Conservation (phyloP, 306 rosid genomes). For the Neltuma alba region DNA sequence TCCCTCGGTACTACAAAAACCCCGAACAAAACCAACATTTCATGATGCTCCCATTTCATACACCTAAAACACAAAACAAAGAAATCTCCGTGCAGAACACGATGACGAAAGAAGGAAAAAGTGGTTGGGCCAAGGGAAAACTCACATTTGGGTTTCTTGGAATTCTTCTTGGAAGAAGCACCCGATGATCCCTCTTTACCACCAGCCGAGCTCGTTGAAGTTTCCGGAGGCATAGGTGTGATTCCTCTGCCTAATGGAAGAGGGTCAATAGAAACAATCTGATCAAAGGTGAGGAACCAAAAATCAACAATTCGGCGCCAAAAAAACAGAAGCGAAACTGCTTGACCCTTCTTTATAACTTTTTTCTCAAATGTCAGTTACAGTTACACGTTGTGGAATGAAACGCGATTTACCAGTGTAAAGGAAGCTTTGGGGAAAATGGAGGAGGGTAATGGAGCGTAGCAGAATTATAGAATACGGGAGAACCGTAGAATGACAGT, state of each 20-base stretch:
- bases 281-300: slow-evolving; percentile 8
- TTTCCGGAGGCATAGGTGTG: slow-evolving; percentile 33
- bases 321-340: not conserved
- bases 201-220: slow-evolving; percentile 30
- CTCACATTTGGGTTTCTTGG: slow-evolving; percentile 45
- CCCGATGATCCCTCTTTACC: slow-evolving; percentile 26
- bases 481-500: not conserved
- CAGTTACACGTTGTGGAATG: not conserved
- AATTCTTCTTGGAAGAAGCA: slow-evolving; percentile 36
- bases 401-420: not conserved
- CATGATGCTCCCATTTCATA: not conserved
- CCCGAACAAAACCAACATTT: not conserved
- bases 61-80: not conserved
- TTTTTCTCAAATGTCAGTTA: not conserved
- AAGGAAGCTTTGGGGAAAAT: not conserved
- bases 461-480: not conserved
- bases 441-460: not conserved
- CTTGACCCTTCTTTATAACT: not conserved
- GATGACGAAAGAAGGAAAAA: not conserved
- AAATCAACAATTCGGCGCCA: not conserved
- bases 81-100: not conserved
- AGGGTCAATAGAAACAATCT: not conserved
- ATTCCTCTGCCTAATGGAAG: slow-evolving; percentile 12
- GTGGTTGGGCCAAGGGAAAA: slow-evolving; percentile 7
- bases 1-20: not conserved